Evolutionary conservation across 1,284 basidiomycete genomes (phyloP), one percentile per base, ranked within the genome.

Genomic region (Sporisorium scitamineum): DNA sequence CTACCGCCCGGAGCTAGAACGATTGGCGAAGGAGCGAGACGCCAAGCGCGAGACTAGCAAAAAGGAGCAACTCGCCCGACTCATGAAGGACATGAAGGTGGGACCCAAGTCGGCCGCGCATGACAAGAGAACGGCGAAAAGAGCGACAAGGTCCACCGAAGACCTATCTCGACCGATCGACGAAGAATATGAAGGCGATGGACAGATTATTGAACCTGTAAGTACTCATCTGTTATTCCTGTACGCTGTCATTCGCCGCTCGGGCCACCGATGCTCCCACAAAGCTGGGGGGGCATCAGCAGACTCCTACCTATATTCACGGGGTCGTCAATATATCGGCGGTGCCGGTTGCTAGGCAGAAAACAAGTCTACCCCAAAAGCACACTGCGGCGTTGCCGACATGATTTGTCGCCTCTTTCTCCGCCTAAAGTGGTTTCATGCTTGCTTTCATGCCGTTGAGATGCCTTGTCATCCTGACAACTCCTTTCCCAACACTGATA

Each of bases 1-100:
- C 72, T 98, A 98, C 86, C 89, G 94, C 48, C 95, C 95, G 0
- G 94, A 97, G 82, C 89, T 99, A 4, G 89, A 92, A 59, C 90
- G 91, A 50, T 89, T 93, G 16, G 86, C 87, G 9, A 86, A 86
- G 39, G 87, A 89, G 66, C 82, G 87, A 55, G 81, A 11, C 87
- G 93, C 20, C 88, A 91, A 79, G 90, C 90, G 57, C 88, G 89
- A 74, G 92, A 93, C 85, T 89, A 92, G 68, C 81, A 86, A 63
- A 73, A 75, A 84, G 50, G 92, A 93, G 62, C 93, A 93, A 26
- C 88, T 98, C 86, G 90, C 90, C 71, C 88, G 92, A 31, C 87
- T 97, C 69, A 92, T 97, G 91, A 89, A 89, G 67, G 96, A 98
- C 86, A 91, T 98, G 80, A 89, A 89, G n/a, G 64, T 81, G 20